Evolutionary conservation across 768 basidiomycete species (phyloP), one percentile per base, ranked within the genome.

Genomic region (Suillus paluster): DNA sequence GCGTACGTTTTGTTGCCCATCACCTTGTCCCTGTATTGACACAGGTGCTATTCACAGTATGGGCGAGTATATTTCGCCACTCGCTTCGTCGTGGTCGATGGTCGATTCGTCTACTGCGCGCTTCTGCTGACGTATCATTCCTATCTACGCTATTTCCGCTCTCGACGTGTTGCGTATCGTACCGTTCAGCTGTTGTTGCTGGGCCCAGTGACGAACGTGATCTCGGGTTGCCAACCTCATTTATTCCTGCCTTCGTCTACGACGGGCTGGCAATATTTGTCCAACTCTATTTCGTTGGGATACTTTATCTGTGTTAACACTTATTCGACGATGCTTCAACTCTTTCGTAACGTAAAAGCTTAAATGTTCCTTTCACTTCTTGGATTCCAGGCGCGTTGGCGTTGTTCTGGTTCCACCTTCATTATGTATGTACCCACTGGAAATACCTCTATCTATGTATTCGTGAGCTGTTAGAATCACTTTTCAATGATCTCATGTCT

Each of bases 151-250:
- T 67, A 63, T 64, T 64, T 65, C 54, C 78, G 30, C 79, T 80
- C 80, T 80, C 84, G 82, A 77, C 78, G 87, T 84, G 75, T 85
- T 81, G 78, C 81, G 85, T 84, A 78, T 82, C 86, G 84, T 87
- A 84, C 84, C 83, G 87, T 82, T 83, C 74, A 55, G 54, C 54
- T 38, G 23, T 39, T 39, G 36, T 77, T 82, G 74, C 71, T 64
- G 50, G 58, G 79, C 86, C 84, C 83, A 77, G 86, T 76, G 85
- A 86, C 83, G 86, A 80, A 82, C 85, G 81, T 84, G 82, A 82
- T 81, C 86, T 80, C 83, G 82, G 80, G 73, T 75, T 83, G n/a
- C 38, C 48, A 11, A 30, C 36, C 30, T 62, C 58, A 62, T 62
- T 59, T 62, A 62, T 62, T 25, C 38, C 23, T 25, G 25, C 23